phyloP scores from a whole-genome alignment of 768 basidiomycete genomes.

The Thelephora ganbajun region DNA sequence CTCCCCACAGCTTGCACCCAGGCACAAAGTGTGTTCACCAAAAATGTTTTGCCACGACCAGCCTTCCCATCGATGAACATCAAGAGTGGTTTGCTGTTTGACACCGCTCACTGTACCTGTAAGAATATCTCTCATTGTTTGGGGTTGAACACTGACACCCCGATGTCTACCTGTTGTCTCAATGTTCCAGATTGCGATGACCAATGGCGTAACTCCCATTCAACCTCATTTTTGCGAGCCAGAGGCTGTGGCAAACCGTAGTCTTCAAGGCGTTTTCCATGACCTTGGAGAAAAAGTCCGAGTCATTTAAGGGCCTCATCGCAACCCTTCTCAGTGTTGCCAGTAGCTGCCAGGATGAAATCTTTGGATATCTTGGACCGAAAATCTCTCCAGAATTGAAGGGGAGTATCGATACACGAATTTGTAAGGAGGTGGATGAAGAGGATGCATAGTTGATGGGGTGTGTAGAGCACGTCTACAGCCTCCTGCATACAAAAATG shows the following conservation, averaged over 20 bases:
- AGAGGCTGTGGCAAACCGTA: conserved; percentile 19
- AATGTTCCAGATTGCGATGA: conserved; percentile 3
- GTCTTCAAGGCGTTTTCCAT: conserved; percentile 13
- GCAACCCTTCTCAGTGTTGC: conserved; percentile 9
- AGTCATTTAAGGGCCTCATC: conserved; percentile 14
- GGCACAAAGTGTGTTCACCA: conserved; percentile 21
- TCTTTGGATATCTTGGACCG: conserved; percentile 12
- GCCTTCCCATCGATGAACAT: conserved; percentile 26
- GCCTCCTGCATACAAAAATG: conserved; percentile 22
- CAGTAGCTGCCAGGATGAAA: conserved; percentile 8
- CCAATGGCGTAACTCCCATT: conserved; percentile 16
- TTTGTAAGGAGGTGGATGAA: conserved; percentile 26
- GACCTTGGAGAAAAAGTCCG: conserved; percentile 11
- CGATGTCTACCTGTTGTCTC: conserved; percentile 3
- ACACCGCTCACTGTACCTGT: conserved; percentile 7
- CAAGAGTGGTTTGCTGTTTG: conserved; percentile 6
- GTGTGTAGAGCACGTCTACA: conserved; percentile 17
- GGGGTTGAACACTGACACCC: conserved; percentile 9
- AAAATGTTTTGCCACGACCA: conserved; percentile 26
- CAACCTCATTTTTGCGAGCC: conserved; percentile 15
- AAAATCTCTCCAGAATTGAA: conserved; percentile 17
- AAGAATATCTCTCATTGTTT: conserved; percentile 14
- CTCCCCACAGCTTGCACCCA: conserved; percentile 13
- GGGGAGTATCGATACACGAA: conserved; percentile 13
- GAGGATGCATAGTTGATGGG: conserved; percentile 22